These are phyloP conservation scores for Stemphylium lycopersici DNA, from an alignment of 2,329 filamentous ascomycete species.

Conservation along the genomic window DNA sequence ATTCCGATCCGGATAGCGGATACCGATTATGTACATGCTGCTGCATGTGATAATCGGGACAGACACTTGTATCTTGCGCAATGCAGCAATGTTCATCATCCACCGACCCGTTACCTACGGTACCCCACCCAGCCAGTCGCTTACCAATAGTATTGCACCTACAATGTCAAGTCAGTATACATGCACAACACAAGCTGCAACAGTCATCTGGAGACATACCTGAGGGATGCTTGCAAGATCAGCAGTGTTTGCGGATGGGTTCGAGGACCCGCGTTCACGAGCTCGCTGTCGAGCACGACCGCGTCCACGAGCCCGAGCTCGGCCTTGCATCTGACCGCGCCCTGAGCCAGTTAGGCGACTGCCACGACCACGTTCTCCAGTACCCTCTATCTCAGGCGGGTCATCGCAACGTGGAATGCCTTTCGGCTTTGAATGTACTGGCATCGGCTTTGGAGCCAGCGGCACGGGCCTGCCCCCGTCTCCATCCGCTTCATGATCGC, in stretches of 20 bases:
- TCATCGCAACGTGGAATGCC: conserved; percentile 6
- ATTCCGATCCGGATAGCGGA: background rate
- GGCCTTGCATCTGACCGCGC: background rate
- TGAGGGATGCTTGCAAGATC: background rate
- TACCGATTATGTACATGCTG: background rate
- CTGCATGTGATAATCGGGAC: background rate
- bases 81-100: background rate
- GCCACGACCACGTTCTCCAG: conserved; percentile 4
- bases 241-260: background rate
- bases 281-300: background rate
- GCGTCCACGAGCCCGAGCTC: background rate
- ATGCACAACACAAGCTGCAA: conserved; percentile 57
- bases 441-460: conserved; percentile 11
- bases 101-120: background rate
- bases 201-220: background rate
- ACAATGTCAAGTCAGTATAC: conserved; percentile 61
- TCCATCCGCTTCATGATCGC: conserved; percentile 40
- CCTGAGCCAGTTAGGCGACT: background rate
- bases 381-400: background rate
- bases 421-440: background rate
- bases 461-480: conserved; percentile 44
- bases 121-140: background rate
- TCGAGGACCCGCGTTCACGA: conserved; percentile 5
- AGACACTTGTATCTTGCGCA: background rate
- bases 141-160: conserved; percentile 6